Conservation (phyloP, 441 rosid genomes). For the Kokia cookei region DNA sequence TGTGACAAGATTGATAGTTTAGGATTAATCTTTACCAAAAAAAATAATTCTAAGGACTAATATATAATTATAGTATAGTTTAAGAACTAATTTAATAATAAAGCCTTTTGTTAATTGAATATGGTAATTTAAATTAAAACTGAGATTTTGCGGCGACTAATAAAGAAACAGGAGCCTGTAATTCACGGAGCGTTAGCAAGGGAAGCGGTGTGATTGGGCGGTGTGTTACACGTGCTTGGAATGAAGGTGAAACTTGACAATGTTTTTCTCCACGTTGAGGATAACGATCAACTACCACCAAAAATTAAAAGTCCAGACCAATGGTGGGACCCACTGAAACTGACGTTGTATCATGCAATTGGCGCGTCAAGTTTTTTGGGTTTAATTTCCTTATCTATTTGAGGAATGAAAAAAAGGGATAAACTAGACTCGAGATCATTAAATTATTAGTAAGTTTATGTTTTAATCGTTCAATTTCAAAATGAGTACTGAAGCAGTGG, state of each 20-base stretch:
- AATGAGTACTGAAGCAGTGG: too few relatives aligned
- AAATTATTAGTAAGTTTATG: too few relatives aligned
- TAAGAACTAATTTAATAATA: neutral
- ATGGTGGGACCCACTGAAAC: neutral
- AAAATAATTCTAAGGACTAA: too few relatives aligned
- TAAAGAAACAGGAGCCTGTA: neutral
- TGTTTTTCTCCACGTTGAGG: slow-evolving; percentile 9
- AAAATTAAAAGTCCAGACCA: neutral
- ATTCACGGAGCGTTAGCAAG: neutral
- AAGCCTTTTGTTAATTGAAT: neutral
- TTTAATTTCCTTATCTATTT: neutral
- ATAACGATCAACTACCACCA: slow-evolving; percentile 13
- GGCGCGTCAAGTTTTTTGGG: neutral
- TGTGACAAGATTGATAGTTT: too few relatives aligned
- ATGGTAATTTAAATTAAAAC: neutral
- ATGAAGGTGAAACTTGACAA: neutral
- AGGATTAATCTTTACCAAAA: too few relatives aligned
- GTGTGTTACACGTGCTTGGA: neutral
- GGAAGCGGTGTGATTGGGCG: neutral
- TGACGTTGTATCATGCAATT: neutral
- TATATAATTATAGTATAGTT: too few relatives aligned
- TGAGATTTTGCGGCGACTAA: neutral
- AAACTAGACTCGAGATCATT: rapidly evolving
- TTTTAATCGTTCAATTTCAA: rapidly evolving
- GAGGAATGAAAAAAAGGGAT: neutral